Base-by-base conservation (phyloP, 2,329 filamentous ascomycete species). In the Cladorrhinum sp. region DNA sequence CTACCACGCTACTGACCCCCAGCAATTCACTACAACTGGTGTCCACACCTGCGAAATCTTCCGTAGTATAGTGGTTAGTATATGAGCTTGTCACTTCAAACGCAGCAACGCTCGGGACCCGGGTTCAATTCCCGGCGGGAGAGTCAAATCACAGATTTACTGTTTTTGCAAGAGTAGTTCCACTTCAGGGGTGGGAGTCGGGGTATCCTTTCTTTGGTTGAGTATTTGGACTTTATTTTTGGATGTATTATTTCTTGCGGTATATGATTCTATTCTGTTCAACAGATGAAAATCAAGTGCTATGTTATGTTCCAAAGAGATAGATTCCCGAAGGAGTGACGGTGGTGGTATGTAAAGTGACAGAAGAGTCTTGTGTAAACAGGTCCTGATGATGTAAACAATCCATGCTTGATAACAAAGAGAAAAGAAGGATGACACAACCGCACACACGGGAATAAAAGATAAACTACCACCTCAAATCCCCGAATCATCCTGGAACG, bases 401-500 rank as follows among this genome's bases (percentile, higher is more conserved):
- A 28, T n/a, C n/a, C n/a, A n/a, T n/a, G n/a, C n/a, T n/a, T n/a
- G n/a, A n/a, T n/a, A n/a, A n/a, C n/a, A n/a, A n/a, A n/a, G n/a
- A n/a, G n/a, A n/a, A n/a, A n/a, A n/a, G n/a, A n/a, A n/a, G n/a
- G n/a, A n/a, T n/a, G n/a, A n/a, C n/a, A 28, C 4, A 28, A 28
- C 9, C 26, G 4, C 26, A 28, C 4, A 28, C 4, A 28, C 4
- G 12, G 36, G n/a, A 42, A n/a, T 5, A 42, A n/a, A 42, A 42
- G 12, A 42, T 5, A 42, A 42, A 16, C n/a, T 42, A n/a, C 10
- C 3, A 42, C 6, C 6, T 57, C 30, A 62, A 33, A 62, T 52
- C 23, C 60, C 60, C 26, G 60, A 62, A 52, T 62, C 60, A 56
- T 62, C 60, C 42, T 62, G 60, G 24, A 62, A 46, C 5, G 42